These are phyloP conservation scores for Wallacemonas sp. DNA, from an alignment of 208 protist species.

Conservation along the genomic window DNA sequence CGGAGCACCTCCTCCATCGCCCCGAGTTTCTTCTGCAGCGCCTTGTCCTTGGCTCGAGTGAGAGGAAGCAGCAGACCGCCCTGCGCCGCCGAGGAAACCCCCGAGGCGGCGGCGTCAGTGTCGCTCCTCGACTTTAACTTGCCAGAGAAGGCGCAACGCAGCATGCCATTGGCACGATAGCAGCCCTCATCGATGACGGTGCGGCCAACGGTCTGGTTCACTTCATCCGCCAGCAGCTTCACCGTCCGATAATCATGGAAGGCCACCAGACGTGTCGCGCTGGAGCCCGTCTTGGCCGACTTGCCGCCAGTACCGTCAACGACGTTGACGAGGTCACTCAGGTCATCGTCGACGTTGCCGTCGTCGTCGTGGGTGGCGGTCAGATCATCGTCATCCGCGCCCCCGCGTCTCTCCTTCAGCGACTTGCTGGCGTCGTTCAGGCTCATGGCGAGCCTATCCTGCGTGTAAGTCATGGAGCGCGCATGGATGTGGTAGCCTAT, in stretches of 20 bases:
- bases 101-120: not conserved
- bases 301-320: constrained; percentile 21
- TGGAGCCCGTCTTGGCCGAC: not conserved
- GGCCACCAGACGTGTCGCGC: constrained; percentile 39
- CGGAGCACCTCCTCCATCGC: constrained; percentile 50
- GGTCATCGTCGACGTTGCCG: constrained; percentile 24
- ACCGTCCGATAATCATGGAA: constrained; percentile 82
- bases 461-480: constrained; percentile 49
- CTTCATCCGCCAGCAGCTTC: constrained; percentile 71
- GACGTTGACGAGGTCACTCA: constrained; percentile 39
- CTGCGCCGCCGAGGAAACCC: not conserved
- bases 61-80: constrained; percentile 46
- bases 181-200: constrained; percentile 66
- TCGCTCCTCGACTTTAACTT: constrained; percentile 39
- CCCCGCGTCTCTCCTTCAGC: not conserved
- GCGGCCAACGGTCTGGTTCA: constrained; percentile 66
- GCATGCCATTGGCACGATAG: constrained; percentile 74
- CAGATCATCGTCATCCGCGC: not conserved
- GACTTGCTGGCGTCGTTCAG: constrained; percentile 1
- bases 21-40: constrained; percentile 46
- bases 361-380: not conserved
- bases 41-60: constrained; percentile 34
- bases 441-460: not conserved
- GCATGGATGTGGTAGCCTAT: constrained; percentile 78
- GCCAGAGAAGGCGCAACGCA: constrained; percentile 74